Evolutionary conservation across 495 filamentous ascomycete genomes (phyloP), one percentile per base, ranked within the genome.

Genomic region (Annulohypoxylon stygium): DNA sequence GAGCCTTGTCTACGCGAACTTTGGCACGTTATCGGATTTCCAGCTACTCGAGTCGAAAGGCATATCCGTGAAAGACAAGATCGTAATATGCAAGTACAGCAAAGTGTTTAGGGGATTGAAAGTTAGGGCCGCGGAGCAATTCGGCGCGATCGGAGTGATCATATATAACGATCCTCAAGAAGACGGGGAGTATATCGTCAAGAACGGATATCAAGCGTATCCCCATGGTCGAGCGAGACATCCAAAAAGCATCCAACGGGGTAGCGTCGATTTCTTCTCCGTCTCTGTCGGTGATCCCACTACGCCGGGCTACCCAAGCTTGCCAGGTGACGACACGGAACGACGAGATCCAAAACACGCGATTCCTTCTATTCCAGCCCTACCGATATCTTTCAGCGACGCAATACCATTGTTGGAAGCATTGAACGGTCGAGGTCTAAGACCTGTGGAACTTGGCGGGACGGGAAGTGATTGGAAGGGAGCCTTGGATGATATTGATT

Each of bases 101-200:
- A 77, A 81, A 2, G 87, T 92, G 55, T 95, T 96, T 79, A 86
- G 93, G 53, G 93, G 92, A 0, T 78, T 95, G 61, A 96, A 95
- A 78, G 88, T 96, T 36, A 93, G 93, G 81, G 86, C 91, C 41
- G 93, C 93, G 5, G 88, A 93, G 74, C 90, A 95, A 62, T 83
- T 91, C 26, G 93, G 93, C 23, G 92, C 93, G 88, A 83, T 94
- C 26, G 93, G 93, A 4, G 88, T 89, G 7, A 78, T 97, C 36
- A 88, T 95, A 16, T 97, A 93, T 78, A 88, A 83, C 37, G 93
- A 97, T 78, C 93, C 93, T 4, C 90, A 91, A 48, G 89, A 93
- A 67, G 93, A 97, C 78, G 91, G 91, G 11, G 83, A 89, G n/a
- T 84, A 91, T 25, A 93, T 89, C 0, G 90, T 91, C 47, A 85